These are phyloP conservation scores for Colletotrichum liaoningense DNA, from an alignment of 2,329 filamentous ascomycete genomes.

Conservation along the genomic window DNA sequence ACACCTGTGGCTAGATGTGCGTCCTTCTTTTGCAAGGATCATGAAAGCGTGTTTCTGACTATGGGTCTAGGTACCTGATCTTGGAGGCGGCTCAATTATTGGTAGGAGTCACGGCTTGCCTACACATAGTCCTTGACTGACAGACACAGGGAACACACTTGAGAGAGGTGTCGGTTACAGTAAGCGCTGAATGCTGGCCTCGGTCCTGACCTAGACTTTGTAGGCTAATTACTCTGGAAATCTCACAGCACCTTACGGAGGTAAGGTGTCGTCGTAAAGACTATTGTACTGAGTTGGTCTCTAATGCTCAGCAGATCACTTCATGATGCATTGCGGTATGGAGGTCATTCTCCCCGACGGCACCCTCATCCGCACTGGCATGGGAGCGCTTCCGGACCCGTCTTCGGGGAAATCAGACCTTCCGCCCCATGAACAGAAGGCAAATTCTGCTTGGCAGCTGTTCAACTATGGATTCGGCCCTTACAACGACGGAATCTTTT, in stretches of 20 bases:
- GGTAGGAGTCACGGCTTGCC: too few species aligned
- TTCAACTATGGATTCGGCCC: constrained; percentile 55
- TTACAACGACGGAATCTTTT: constrained; percentile 54
- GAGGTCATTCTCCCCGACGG: constrained; percentile 53
- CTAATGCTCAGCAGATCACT: constrained; percentile 52
- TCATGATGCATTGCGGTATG: constrained; percentile 52
- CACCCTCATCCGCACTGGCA: constrained; percentile 46
- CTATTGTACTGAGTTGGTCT: too few species aligned
- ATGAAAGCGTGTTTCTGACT: too few species aligned
- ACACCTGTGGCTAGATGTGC: constrained; percentile 53
- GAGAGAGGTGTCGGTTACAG: constrained; percentile 47
- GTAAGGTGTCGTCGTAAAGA: too few species aligned
- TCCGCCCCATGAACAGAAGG: constrained; percentile 39
- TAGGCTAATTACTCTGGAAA: too few species aligned
- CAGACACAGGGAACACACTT: constrained; percentile 50
- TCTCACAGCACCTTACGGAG: too few species aligned
- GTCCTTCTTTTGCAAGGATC: too few species aligned
- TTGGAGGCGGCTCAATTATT: constrained; percentile 54
- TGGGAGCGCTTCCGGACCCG: constrained; percentile 43
- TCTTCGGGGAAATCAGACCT: not conserved
- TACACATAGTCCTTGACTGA: too few species aligned
- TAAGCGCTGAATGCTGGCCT: too few species aligned
- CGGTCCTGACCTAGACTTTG: too few species aligned
- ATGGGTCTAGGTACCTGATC: constrained; percentile 44
- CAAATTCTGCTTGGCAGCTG: constrained; percentile 53